phyloP scores from a whole-genome alignment of 345 rosid genomes.

The Boechera retrofracta region DNA sequence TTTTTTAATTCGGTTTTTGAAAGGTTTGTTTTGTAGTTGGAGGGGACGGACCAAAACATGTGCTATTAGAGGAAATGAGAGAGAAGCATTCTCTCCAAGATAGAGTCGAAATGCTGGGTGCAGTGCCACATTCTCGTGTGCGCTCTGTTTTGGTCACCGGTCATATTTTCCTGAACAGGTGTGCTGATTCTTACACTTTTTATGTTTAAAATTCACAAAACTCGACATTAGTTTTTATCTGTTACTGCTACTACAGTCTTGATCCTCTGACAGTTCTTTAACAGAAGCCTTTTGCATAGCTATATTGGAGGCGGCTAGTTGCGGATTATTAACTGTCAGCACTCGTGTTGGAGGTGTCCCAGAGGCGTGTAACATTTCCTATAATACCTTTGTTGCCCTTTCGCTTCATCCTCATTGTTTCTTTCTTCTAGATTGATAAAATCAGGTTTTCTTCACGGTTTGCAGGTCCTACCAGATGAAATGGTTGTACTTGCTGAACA shows the following conservation, averaged over 20 bases:
- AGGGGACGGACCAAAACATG: slow-evolving; percentile 95
- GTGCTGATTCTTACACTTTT: neutral
- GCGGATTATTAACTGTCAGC: slow-evolving; percentile 92
- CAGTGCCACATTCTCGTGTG: slow-evolving; percentile 87
- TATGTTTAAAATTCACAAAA: neutral
- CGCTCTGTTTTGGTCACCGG: slow-evolving; percentile 54
- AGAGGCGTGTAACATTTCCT: slow-evolving; percentile 60
- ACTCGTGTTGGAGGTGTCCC: slow-evolving; percentile 99
- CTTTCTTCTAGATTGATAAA: neutral
- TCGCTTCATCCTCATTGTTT: neutral
- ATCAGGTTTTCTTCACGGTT: neutral
- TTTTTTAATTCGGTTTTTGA: slow-evolving; percentile 19
- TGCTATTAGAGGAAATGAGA: slow-evolving; percentile 93
- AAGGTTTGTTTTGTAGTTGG: slow-evolving; percentile 93
- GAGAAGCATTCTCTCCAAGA: slow-evolving; percentile 97
- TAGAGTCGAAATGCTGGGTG: slow-evolving; percentile 93
- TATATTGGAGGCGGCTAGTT: slow-evolving; percentile 97
- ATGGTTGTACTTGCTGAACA: slow-evolving; percentile 96
- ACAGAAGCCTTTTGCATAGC: slow-evolving; percentile 99
- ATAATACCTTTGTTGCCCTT: neutral
- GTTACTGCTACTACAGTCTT: slow-evolving; percentile 27
- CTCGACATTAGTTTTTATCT: neutral
- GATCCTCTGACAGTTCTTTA: slow-evolving; percentile 69
- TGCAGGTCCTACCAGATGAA: slow-evolving; percentile 94
- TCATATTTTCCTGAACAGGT: slow-evolving; percentile 77